phyloP scores from a whole-genome alignment of 202 grass and related monocot species.

The Eragrostis tef region DNA sequence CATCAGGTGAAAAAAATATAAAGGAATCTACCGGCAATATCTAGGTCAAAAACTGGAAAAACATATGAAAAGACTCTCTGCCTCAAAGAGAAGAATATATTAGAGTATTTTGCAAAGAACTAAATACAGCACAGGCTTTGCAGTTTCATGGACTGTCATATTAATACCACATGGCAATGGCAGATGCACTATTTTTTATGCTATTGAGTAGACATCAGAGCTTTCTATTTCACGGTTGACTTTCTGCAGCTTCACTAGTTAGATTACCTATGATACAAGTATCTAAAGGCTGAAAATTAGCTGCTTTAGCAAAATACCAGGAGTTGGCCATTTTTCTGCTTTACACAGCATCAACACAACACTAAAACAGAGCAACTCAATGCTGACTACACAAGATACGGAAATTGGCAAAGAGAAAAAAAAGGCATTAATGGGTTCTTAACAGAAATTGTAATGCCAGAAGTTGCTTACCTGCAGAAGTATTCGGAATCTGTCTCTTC shows the following conservation, averaged over 20 bases:
- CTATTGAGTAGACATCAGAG: not conserved
- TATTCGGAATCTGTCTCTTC: slow-evolving; percentile 94
- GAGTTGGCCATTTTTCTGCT: slow-evolving; percentile 8
- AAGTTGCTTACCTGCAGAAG: slow-evolving; percentile 74
- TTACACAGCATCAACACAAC: not conserved
- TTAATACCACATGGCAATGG: not conserved
- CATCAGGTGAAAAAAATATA: slow-evolving; percentile 38
- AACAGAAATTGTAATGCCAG: not conserved
- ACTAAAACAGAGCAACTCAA: slow-evolving; percentile 18
- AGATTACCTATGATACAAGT: not conserved
- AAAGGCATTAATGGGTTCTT: not conserved
- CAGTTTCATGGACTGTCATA: not conserved
- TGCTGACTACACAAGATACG: not conserved
- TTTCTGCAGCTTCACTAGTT: not conserved
- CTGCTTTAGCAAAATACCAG: not conserved
- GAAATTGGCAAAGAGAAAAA: not conserved
- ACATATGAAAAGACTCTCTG: too few relatives aligned
- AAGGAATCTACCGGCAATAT: slow-evolving; percentile 34
- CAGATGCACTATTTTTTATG: slow-evolving; percentile 1
- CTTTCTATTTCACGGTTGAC: not conserved
- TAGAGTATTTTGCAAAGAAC: not conserved
- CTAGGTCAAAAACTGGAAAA: not conserved
- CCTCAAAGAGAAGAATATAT: too few relatives aligned
- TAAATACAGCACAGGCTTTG: not conserved
- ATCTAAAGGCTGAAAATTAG: not conserved